Conservation (phyloP, 1,284 basidiomycete species). For the Agroathelia rolfsii region DNA sequence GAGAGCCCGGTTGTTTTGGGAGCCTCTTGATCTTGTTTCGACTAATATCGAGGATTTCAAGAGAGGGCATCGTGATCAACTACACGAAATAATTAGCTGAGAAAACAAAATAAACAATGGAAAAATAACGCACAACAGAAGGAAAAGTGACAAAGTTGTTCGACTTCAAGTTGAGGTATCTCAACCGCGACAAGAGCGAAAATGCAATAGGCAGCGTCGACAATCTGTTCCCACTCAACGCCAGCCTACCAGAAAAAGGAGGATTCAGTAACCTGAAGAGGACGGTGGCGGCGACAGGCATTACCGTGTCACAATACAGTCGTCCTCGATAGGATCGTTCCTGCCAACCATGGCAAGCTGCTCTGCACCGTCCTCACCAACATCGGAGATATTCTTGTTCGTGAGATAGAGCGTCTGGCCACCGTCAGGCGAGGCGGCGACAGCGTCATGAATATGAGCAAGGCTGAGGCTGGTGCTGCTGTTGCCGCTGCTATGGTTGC, state of each 20-base stretch:
- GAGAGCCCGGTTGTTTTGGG: constrained; percentile 72
- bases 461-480: constrained; percentile 45
- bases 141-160: constrained; percentile 84
- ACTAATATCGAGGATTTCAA: constrained; percentile 93
- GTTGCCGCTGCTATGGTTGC: too few species aligned
- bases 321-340: constrained; percentile 37
- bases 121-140: constrained; percentile 59
- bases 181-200: constrained; percentile 62
- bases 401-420: constrained; percentile 79
- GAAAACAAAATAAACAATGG: constrained; percentile 5
- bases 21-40: constrained; percentile 83
- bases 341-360: constrained; percentile 58
- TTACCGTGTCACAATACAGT: constrained; percentile 65
- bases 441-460: constrained; percentile 54
- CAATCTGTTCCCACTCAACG: constrained; percentile 81
- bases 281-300: constrained; percentile 15
- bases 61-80: constrained; percentile 77
- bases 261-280: constrained; percentile 5
- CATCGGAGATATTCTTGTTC: constrained; percentile 65
- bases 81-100: constrained; percentile 21
- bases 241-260: constrained; percentile 45
- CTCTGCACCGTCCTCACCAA: constrained; percentile 64
- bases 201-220: constrained; percentile 76
- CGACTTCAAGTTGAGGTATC: constrained; percentile 90
- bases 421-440: constrained; percentile 60